These are phyloP conservation scores for Phalaenopsis aphrodite DNA, from an alignment of 106 monocot genomes.

Conservation along the genomic window DNA sequence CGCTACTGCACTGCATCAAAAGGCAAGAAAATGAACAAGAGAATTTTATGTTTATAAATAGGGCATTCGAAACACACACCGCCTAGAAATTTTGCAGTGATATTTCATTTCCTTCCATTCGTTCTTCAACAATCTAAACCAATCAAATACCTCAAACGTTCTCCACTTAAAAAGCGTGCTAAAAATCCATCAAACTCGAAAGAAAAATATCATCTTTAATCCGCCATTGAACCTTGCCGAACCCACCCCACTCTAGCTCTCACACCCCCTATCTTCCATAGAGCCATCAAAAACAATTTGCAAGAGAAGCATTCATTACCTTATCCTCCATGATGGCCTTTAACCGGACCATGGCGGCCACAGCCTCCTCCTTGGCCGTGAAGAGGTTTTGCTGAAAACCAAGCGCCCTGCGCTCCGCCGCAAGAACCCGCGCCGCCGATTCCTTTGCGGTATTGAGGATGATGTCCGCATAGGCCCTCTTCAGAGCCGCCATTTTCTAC, in stretches of 20 bases:
- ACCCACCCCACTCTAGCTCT: not conserved
- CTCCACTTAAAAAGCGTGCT: not conserved
- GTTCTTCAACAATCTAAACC: not conserved
- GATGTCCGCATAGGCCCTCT: constrained; percentile 62
- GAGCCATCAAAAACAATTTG: too few species aligned
- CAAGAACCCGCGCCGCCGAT: constrained; percentile 53
- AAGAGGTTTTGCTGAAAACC: constrained; percentile 23
- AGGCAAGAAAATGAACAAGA: not conserved
- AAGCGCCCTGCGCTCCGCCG: constrained; percentile 37
- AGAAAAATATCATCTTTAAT: not conserved
- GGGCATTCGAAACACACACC: not conserved
- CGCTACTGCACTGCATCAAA: not conserved
- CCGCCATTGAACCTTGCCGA: not conserved
- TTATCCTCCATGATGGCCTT: constrained; percentile 57
- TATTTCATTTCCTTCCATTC: not conserved
- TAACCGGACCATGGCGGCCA: constrained; percentile 42
- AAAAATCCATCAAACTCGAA: not conserved
- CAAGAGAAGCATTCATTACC: constrained; percentile 20
- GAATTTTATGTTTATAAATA: not conserved
- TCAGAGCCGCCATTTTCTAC: constrained; percentile 55
- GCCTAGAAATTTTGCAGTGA: not conserved
- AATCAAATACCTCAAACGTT: not conserved
- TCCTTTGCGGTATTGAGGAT: constrained; percentile 66
- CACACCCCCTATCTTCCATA: not conserved
- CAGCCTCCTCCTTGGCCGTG: constrained; percentile 47